Evolutionary conservation across 179 eudicot species (phyloP).

Genomic region (Monotropa hypopitys): DNA sequence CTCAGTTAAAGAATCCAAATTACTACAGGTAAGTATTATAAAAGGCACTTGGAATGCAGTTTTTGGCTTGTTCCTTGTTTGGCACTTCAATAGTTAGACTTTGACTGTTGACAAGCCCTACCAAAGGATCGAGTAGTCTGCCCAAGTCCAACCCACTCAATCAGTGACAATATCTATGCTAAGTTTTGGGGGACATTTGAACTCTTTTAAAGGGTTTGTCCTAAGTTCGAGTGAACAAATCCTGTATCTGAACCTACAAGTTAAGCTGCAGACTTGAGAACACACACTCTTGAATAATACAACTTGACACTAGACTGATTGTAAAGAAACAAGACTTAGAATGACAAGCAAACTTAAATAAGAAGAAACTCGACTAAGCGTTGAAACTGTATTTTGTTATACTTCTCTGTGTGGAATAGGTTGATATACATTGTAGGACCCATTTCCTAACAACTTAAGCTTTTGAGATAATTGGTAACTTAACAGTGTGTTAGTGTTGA

Average conservation of each 20-base stretch:
- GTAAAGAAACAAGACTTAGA: background rate
- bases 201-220: background rate
- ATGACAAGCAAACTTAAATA: background rate
- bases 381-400: background rate
- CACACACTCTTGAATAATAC: background rate
- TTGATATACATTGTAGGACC: no score
- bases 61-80: background rate
- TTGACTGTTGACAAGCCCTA: background rate
- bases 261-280: background rate
- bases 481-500: no score
- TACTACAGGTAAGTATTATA: constrained; percentile 57
- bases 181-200: background rate
- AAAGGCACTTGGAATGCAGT: background rate
- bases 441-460: no score
- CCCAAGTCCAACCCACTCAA: background rate
- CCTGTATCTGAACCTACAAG: background rate
- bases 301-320: background rate
- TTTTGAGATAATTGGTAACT: no score
- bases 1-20: constrained; percentile 73
- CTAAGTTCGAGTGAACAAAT: background rate
- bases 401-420: no score
- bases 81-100: background rate
- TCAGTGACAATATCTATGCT: background rate
- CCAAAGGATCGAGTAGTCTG: background rate
- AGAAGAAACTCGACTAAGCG: background rate